These are phyloP conservation scores for Trifolium fragiferum DNA, from an alignment of 306 rosid species.

Conservation along the genomic window DNA sequence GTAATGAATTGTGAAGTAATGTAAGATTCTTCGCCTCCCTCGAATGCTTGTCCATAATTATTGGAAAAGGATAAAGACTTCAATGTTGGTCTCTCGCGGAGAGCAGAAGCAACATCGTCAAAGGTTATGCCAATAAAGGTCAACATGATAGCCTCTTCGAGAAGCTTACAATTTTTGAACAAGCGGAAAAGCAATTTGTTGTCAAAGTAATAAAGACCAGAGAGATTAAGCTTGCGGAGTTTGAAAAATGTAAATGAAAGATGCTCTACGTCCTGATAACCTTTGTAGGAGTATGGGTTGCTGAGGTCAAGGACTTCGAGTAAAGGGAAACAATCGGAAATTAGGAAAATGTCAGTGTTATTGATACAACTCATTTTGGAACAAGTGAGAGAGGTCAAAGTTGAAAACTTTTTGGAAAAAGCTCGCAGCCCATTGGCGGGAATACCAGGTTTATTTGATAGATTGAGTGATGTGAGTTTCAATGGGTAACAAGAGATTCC, in stretches of 20 bases:
- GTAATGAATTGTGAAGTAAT: background rate
- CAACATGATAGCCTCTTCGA: background rate
- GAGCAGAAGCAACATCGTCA: background rate
- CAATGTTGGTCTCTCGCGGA: background rate
- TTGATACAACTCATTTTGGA: background rate
- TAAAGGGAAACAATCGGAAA: background rate
- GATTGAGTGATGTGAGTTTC: background rate
- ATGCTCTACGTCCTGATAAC: too few species aligned
- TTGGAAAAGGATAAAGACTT: background rate
- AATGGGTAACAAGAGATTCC: background rate
- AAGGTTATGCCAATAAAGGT: background rate
- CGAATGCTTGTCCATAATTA: background rate
- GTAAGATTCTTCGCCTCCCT: too few species aligned
- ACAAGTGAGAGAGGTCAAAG: background rate
- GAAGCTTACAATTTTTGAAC: background rate
- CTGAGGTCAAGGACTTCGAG: background rate
- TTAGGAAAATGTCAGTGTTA: too few species aligned
- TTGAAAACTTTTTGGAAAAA: background rate
- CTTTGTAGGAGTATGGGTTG: background rate
- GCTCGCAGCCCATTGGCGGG: background rate
- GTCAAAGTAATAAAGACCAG: background rate
- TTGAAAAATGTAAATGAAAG: background rate
- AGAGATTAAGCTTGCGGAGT: background rate
- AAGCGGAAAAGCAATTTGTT: background rate
- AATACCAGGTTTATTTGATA: background rate